Conservation (phyloP, 2,329 filamentous ascomycete species). For the Helicocarpus griseus region DNA sequence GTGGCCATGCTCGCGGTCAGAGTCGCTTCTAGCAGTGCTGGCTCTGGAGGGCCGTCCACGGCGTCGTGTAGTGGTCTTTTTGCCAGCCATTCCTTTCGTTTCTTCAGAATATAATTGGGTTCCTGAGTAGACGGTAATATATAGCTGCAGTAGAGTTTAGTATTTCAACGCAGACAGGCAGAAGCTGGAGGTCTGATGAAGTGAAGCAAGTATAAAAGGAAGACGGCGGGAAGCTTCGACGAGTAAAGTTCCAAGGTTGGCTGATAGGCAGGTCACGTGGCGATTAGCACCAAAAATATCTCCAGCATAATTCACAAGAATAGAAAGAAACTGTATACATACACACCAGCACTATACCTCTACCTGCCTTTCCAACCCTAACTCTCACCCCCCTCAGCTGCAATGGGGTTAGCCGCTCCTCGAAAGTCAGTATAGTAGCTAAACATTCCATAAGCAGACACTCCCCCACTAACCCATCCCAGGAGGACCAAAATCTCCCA, state of each 20-base stretch:
- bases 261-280: not conserved
- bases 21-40: not conserved
- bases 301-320: no score
- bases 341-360: no score
- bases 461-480: not conserved
- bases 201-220: no score
- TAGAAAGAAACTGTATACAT: no score
- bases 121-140: not conserved
- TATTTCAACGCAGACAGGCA: not conserved
- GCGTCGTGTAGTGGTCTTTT: not conserved
- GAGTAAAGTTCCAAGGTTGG: no score
- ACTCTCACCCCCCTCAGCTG: not conserved
- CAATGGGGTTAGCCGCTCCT: slow-evolving; percentile 60
- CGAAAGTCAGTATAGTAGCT: slow-evolving; percentile 46
- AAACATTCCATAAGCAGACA: not conserved
- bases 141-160: not conserved
- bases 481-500: slow-evolving; percentile 65
- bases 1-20: not conserved
- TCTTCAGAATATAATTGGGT: not conserved
- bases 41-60: not conserved
- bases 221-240: no score
- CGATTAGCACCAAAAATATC: not conserved
- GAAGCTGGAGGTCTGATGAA: not conserved
- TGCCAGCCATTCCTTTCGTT: not conserved
- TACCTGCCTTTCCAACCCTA: no score